Evolutionary conservation across 768 basidiomycete species (phyloP).

Genomic region (Amanita molliuscula): DNA sequence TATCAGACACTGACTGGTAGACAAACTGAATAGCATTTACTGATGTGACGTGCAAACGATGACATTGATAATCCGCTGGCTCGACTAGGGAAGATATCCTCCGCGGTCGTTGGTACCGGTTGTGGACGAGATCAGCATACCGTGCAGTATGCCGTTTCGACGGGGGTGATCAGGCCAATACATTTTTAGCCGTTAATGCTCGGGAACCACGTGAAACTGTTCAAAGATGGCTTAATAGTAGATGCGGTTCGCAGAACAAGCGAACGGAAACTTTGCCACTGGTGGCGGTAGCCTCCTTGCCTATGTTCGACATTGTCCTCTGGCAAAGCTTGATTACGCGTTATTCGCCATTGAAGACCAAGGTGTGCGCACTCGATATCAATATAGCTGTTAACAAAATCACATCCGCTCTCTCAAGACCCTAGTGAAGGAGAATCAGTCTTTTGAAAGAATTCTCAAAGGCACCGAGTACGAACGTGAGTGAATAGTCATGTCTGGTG

Average conservation of each 20-base stretch:
- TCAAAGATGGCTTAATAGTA: slow-evolving; percentile 65
- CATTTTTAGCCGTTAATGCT: slow-evolving; percentile 69
- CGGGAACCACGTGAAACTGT: slow-evolving; percentile 49
- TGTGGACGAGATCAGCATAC: slow-evolving; percentile 53
- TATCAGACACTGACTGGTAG: slow-evolving; percentile 38
- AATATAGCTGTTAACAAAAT: slow-evolving; percentile 79
- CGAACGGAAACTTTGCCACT: slow-evolving; percentile 60
- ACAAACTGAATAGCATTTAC: not conserved
- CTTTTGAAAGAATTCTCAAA: slow-evolving; percentile 77
- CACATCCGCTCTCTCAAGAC: slow-evolving; percentile 55
- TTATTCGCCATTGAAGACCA: slow-evolving; percentile 45
- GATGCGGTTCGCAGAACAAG: slow-evolving; percentile 62
- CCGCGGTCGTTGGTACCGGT: slow-evolving; percentile 35
- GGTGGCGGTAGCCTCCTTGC: slow-evolving; percentile 50
- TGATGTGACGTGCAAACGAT: slow-evolving; percentile 31
- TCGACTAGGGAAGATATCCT: slow-evolving; percentile 51
- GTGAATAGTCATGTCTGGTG: slow-evolving; percentile 10
- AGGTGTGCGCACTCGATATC: slow-evolving; percentile 57
- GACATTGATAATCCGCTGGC: slow-evolving; percentile 47
- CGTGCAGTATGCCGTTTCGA: slow-evolving; percentile 44
- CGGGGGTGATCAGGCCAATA: slow-evolving; percentile 56
- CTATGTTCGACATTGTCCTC: not conserved
- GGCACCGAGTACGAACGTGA: slow-evolving; percentile 67
- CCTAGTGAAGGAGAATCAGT: slow-evolving; percentile 67
- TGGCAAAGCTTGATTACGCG: slow-evolving; percentile 46